Evolutionary conservation across 805 yeast genomes (phyloP).

Genomic region (Candida awuae): DNA sequence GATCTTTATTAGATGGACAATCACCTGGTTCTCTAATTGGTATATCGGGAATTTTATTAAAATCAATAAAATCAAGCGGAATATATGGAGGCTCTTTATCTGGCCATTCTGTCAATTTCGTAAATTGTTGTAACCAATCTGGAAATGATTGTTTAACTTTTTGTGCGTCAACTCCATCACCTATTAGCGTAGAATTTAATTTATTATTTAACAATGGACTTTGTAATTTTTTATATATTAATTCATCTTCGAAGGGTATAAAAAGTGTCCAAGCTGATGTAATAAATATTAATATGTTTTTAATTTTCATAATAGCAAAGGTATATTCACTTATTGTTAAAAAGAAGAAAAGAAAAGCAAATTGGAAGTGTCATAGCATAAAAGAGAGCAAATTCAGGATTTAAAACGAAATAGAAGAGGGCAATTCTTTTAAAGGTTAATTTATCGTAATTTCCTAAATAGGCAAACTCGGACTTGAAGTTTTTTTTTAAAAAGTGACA

Average conservation of each 20-base stretch:
- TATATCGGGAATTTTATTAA: slow-evolving; percentile 42
- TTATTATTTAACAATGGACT: neutral
- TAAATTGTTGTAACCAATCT: slow-evolving; percentile 64
- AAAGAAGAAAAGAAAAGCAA: no score
- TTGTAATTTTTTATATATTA: neutral
- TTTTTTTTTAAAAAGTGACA: no score
- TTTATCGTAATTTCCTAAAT: no score
- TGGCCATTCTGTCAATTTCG: slow-evolving; percentile 79
- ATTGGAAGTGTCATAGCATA: no score
- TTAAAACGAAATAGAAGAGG: no score
- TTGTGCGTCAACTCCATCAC: neutral
- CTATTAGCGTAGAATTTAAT: neutral
- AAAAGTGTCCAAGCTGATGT: neutral
- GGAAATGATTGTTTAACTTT: slow-evolving; percentile 43
- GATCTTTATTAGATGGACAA: slow-evolving; percentile 45
- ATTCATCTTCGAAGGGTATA: neutral
- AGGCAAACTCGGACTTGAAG: no score
- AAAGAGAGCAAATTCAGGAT: no score
- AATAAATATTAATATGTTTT: neutral
- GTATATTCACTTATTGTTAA: no score
- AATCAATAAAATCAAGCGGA: slow-evolving; percentile 63
- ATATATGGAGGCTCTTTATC: slow-evolving; percentile 82
- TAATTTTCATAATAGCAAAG: neutral
- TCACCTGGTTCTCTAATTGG: slow-evolving; percentile 46
- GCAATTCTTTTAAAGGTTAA: no score